Evolutionary conservation across 2,329 filamentous ascomycete genomes (phyloP), one percentile per base, ranked within the genome.

Genomic region (Hymenoscyphus salicellus): DNA sequence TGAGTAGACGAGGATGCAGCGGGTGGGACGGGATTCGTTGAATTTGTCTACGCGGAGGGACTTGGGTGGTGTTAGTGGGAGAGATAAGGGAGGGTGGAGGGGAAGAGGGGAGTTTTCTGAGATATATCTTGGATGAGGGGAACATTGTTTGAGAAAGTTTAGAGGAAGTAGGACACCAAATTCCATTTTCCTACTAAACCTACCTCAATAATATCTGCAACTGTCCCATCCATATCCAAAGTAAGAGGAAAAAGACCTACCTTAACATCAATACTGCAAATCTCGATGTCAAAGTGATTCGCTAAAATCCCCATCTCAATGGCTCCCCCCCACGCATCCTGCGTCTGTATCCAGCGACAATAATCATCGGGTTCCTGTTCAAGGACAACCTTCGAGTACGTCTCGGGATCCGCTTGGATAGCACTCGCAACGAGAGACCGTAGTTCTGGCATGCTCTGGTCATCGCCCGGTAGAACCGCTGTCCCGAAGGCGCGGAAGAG

Each of bases 401-500:
- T 81, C 0, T 88, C 84, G 0, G 88, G 87, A 60, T 96, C 85
- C 20, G 83, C 80, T 69, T 91, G 87, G 65, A 98, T 97, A 58
- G 87, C 86, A 60, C 90, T 86, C 1, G 91, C 92, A 23, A 97
- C 88, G 67, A 96, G 83, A 16, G 85, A 87, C 63, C 93, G 88
- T 20, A 97, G 82, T 72, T 90, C 88, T 0, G 82, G 85, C 86
- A 91, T 89, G 8, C 83, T 82, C 68, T 89, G 86, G 71, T 89
- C 82, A 1, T 82, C 81, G 36, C 86, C 72, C 16, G 73, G 75
- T 30, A 92, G 85, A n/a, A 96, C 83, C 2, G 90, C 90, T 62
- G 89, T 90, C 17, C 91, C 91, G 57, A 98, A 88, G 0, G 94
- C 93, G 32, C 93, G 90, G 78, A 97, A 98, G 73, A 98, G 87